phyloP scores from a whole-genome alignment of 2,329 filamentous ascomycete species.

The Xylariales sp. region DNA sequence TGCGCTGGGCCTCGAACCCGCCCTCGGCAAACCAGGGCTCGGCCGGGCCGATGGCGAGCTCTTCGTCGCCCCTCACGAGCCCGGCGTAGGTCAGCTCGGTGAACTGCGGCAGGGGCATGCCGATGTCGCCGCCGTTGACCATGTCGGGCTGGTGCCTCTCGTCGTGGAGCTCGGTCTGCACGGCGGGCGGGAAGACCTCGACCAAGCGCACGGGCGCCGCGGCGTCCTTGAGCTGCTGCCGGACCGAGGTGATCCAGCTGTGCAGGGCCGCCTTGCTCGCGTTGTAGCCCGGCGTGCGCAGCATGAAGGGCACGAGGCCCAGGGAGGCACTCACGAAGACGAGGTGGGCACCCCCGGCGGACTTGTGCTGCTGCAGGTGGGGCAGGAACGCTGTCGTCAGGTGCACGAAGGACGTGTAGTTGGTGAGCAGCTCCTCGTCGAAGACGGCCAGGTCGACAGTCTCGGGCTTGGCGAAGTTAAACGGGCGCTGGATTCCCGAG shows the following conservation, averaged over 20 bases:
- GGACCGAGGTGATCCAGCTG: conserved; percentile 36
- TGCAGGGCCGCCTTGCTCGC: conserved; percentile 46
- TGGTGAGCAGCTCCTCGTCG: conserved; percentile 35
- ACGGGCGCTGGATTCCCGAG: conserved; percentile 40
- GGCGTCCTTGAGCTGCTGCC: conserved; percentile 36
- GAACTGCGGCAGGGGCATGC: conserved; percentile 43
- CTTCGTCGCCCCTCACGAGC: conserved; percentile 26
- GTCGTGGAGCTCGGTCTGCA: conserved; percentile 41
- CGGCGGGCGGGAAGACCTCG: conserved; percentile 37
- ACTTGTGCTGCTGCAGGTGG: conserved; percentile 24
- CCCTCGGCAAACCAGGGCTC: conserved; percentile 16
- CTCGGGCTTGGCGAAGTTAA: conserved; percentile 37
- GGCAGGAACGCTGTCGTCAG: conserved; percentile 41
- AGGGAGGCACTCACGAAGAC: conserved; percentile 24
- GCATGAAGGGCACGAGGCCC: conserved; percentile 34
- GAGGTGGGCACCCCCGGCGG: conserved; percentile 12
- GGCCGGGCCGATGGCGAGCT: conserved; percentile 10
- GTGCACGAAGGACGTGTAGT: conserved; percentile 39
- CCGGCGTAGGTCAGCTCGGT: conserved; percentile 32
- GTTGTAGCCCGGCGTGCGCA: conserved; percentile 39
- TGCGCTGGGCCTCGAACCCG: conserved; percentile 21
- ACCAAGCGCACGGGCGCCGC: conserved; percentile 28
- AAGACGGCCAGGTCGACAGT: conserved; percentile 32
- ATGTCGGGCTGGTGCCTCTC: conserved; percentile 31
- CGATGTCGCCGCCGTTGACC: conserved; percentile 34